These are phyloP conservation scores for Brassica juncea DNA, from an alignment of 345 rosid genomes.

Conservation along the genomic window DNA sequence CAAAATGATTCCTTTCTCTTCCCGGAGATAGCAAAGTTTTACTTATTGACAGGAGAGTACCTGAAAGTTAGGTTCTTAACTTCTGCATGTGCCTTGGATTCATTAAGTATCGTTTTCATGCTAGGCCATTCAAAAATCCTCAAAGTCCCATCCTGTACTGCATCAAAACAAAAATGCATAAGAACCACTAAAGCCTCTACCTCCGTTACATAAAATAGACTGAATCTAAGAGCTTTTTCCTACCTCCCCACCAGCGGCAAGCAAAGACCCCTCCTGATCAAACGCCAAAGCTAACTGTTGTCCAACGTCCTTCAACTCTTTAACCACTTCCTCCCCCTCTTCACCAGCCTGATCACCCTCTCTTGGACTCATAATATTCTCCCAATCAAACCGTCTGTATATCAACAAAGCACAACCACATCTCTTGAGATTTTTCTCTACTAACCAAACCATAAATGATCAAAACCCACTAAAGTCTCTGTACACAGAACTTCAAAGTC, in stretches of 20 bases:
- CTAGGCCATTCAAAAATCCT: constrained; percentile 91
- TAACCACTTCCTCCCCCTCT: constrained; percentile 55
- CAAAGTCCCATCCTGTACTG: constrained; percentile 88
- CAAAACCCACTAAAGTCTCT: not conserved
- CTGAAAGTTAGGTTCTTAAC: constrained; percentile 79
- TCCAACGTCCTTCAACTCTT: constrained; percentile 59
- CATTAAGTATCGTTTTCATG: constrained; percentile 65
- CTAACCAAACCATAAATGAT: not conserved
- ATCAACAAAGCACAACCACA: constrained; percentile 2
- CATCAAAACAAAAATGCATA: constrained; percentile 49
- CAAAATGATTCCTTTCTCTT: not conserved
- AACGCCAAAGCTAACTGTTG: constrained; percentile 77
- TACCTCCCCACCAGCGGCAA: constrained; percentile 93
- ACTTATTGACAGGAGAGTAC: constrained; percentile 37
- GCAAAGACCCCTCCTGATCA: constrained; percentile 61
- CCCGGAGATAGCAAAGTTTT: not conserved
- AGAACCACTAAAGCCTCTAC: constrained; percentile 19
- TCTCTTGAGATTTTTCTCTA: not conserved
- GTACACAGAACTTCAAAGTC: constrained; percentile 21
- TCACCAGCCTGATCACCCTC: constrained; percentile 50
- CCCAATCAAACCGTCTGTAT: constrained; percentile 77
- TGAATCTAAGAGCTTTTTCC: constrained; percentile 18
- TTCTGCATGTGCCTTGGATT: constrained; percentile 59
- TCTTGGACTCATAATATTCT: constrained; percentile 42
- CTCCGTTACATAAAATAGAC: not conserved